These are phyloP conservation scores for Alternaria angustiovoidea DNA, from an alignment of 2,329 filamentous ascomycete species.

Conservation along the genomic window DNA sequence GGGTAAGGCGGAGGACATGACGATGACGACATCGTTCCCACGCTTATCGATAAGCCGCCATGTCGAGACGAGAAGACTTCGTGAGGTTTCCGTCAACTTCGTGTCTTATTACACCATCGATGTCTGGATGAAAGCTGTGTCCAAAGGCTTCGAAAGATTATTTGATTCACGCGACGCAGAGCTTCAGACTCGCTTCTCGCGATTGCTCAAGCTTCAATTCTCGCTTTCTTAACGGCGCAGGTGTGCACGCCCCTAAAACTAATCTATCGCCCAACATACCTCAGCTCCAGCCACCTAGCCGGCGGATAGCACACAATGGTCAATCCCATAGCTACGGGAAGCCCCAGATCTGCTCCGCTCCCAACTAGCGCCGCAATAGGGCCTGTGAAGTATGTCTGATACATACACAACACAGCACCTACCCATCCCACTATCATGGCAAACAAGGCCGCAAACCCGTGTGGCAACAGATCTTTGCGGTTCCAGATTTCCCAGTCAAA, in stretches of 20 bases:
- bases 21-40: background rate
- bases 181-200: background rate
- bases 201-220: background rate
- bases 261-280: constrained; percentile 24
- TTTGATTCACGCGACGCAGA: background rate
- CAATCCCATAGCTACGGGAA: constrained; percentile 64
- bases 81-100: no score
- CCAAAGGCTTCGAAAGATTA: background rate
- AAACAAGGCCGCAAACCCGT: constrained; percentile 23
- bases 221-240: background rate
- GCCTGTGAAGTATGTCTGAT: constrained; percentile 26
- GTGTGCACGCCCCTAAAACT: background rate
- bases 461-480: constrained; percentile 27
- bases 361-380: constrained; percentile 30
- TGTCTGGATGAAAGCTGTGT: background rate
- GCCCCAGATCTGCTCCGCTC: constrained; percentile 61
- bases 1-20: background rate
- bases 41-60: background rate
- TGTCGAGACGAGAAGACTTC: background rate
- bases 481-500: constrained; percentile 38
- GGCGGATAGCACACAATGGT: constrained; percentile 62
- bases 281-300: constrained; percentile 60
- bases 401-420: background rate
- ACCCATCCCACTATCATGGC: constrained; percentile 2
- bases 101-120: background rate